Percentiles rank a stretch among this genome's conserved stretches.
phyloP scores from a whole-genome alignment of 202 grass and related monocot genomes.

The Saccharum hybrid region DNA sequence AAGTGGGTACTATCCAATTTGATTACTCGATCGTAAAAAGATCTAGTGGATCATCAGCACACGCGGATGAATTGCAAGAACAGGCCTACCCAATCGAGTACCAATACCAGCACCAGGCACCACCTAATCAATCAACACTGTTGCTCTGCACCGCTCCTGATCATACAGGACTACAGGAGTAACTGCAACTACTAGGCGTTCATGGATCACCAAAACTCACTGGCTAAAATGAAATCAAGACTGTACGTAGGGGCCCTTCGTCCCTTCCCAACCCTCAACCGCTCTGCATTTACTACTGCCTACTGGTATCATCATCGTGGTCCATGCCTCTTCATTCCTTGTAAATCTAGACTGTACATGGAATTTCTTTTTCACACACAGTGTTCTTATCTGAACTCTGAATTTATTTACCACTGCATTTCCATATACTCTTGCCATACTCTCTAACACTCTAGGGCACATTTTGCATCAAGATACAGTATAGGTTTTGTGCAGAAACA shows the following conservation, averaged over 20 bases:
- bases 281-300: conserved; percentile 42
- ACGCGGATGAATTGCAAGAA: background rate
- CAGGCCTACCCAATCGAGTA: background rate
- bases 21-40: conserved; percentile 4
- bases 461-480: background rate
- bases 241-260: conserved; percentile 6
- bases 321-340: background rate
- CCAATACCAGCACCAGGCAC: conserved; percentile 2
- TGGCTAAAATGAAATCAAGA: conserved; percentile 23
- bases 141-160: background rate
- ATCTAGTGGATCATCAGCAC: background rate
- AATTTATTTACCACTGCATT: background rate
- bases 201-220: background rate
- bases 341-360: background rate
- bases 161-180: background rate
- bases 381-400: background rate
- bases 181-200: background rate
- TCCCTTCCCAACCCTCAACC: conserved; percentile 42
- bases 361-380: background rate
- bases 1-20: background rate
- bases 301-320: background rate
- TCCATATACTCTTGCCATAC: background rate
- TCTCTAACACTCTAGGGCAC: background rate
- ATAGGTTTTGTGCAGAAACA: background rate
- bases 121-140: background rate